Conservation (phyloP, 208 protist genomes). For the Wallacemonas sp. region DNA sequence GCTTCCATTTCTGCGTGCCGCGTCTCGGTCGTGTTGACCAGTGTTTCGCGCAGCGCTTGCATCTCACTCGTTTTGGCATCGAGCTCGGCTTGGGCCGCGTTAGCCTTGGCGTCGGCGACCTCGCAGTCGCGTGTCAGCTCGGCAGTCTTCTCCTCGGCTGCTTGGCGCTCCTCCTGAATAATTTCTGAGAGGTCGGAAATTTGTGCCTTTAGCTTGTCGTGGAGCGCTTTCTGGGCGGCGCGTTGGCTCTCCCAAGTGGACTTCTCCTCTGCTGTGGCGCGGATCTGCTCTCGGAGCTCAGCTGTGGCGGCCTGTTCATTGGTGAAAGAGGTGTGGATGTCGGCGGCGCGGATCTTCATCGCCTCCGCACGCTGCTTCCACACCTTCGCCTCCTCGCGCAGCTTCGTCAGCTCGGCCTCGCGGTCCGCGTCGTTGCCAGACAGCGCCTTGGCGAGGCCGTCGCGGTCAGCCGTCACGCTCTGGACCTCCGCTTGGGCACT, state of each 20-base stretch:
- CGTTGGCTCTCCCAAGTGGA: neutral
- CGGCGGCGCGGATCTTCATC: constrained; percentile 6
- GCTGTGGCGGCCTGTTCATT: neutral
- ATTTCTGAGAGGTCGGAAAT: constrained; percentile 6
- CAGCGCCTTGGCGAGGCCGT: neutral
- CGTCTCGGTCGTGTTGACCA: no score
- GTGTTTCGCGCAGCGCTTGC: no score
- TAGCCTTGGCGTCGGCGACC: neutral
- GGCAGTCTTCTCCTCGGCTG: neutral
- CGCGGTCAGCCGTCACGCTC: constrained; percentile 3
- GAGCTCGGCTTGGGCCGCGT: neutral
- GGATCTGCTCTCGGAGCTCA: neutral
- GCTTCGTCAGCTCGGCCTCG: constrained; percentile 6
- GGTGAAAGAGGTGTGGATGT: neutral
- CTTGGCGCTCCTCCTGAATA: constrained; percentile 1
- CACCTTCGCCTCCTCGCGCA: constrained; percentile 9
- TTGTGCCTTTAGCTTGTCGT: neutral
- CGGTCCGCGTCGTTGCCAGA: neutral
- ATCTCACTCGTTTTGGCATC: no score
- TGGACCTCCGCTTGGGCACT: neutral
- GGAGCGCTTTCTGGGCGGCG: neutral
- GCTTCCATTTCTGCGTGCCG: no score
- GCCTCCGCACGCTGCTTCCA: constrained; percentile 15
- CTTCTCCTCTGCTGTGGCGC: neutral
- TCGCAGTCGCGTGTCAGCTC: neutral